A percentile compares a stretch with the other conserved stretches of the same genome.
These are phyloP conservation scores for Dryas drummondii DNA, from an alignment of 306 rosid species.

Conservation along the genomic window DNA sequence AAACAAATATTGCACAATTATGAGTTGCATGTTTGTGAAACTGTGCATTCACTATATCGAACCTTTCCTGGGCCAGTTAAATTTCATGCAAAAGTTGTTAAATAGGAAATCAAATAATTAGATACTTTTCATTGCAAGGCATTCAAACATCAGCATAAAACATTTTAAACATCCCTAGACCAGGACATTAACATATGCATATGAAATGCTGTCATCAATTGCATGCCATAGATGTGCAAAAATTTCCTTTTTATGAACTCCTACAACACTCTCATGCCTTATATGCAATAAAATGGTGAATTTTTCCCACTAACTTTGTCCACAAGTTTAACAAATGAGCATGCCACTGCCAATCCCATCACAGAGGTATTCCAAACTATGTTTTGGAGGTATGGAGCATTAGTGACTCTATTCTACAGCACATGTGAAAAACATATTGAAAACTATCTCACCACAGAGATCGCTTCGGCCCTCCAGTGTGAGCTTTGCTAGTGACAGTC, in stretches of 20 bases:
- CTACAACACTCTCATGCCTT: neutral
- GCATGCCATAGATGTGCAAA: neutral
- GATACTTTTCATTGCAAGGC: neutral
- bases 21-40: neutral
- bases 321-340: neutral
- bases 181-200: neutral
- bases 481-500: slow-evolving; percentile 48
- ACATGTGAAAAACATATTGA: neutral
- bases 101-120: slow-evolving; percentile 3
- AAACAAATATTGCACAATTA: neutral
- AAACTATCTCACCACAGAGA: slow-evolving; percentile 56
- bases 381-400: neutral
- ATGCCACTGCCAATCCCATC: neutral
- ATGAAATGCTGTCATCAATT: neutral
- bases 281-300: neutral
- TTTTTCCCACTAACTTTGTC: neutral
- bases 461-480: slow-evolving; percentile 77
- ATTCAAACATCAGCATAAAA: neutral
- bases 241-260: neutral
- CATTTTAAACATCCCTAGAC: neutral
- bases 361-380: neutral
- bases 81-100: neutral
- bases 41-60: neutral
- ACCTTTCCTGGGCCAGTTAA: neutral
- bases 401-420: neutral